Base-by-base conservation (phyloP, 352 stramenopile genomes). In the Phytophthora europaea region DNA sequence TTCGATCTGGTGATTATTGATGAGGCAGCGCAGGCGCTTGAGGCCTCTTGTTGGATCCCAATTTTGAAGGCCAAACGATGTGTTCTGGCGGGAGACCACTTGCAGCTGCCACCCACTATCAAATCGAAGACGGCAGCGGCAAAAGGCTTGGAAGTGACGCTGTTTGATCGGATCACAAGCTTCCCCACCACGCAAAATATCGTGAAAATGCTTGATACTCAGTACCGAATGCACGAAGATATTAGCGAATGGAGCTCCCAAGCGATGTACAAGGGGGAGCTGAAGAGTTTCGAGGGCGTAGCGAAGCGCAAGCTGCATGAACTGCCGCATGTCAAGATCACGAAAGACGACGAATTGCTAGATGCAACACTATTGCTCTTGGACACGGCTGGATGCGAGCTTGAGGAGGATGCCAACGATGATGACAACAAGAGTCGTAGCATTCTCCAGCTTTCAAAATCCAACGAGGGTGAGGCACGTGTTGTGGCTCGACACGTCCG, bases 1-100 rank as follows among this genome's bases (percentile, higher is more conserved):
- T 99, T 99, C 72, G 98, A 99, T 79, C 61, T 99, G 15, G 93
- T 99, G 7, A 85, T 99, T 58, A 98, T 99, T 70, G 98, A 99
- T 75, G 98, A 99, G 63, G 98, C 97, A 2, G 98, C 97, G 9
- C 97, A 99, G 79, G 96, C 95, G 16, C 79, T 99, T n/a, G 98
- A 99, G 75, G 93, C 89, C 9, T 98, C 92, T 15, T 99, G 96
- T 61, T 99, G 97, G 97, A 98, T 99, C 70, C 97, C 97, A 4
- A 97, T 99, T 23, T 76, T 99, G 18, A 93, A 97, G 70, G 95
- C 92, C 5, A 92, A 88, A 72, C 85, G 92, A 1, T 94, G 95
- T 62, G 92, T 98, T 8, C 80, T 98, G 15, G 94, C 92, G 0
- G 94, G 92, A 9, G 98, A 99, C 79, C 98, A 99, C 79, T 90